These are phyloP conservation scores for Gossypium bickii DNA, from an alignment of 345 rosid genomes.

Conservation along the genomic window DNA sequence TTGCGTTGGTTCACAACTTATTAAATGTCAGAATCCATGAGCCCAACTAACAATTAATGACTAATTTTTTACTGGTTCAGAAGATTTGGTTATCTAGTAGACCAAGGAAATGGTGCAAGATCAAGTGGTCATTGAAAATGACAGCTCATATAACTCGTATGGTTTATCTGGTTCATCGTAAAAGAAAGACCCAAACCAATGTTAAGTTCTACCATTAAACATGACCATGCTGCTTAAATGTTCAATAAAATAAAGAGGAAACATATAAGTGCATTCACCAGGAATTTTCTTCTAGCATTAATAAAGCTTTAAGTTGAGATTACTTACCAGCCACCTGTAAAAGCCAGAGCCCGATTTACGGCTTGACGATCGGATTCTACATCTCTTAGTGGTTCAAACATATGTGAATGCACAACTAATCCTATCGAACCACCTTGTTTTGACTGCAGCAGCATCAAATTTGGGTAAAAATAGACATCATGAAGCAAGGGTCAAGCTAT, in stretches of 20 bases:
- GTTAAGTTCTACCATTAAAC: background rate
- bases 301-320: background rate
- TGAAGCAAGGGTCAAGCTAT: background rate
- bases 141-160: background rate
- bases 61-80: background rate
- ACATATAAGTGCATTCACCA: no score
- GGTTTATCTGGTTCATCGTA: background rate
- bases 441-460: constrained; percentile 19
- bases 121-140: background rate
- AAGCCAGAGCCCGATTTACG: constrained; percentile 31
- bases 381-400: constrained; percentile 37
- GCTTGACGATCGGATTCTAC: constrained; percentile 33
- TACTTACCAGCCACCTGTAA: constrained; percentile 27
- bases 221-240: no score
- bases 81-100: background rate
- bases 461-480: background rate
- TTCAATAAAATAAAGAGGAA: no score
- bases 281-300: background rate
- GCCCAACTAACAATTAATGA: background rate
- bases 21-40: background rate
- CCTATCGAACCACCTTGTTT: constrained; percentile 39
- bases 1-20: background rate
- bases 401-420: constrained; percentile 17
- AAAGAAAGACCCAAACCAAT: background rate
- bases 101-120: background rate